Evolutionary conservation across 2,329 filamentous ascomycete species (phyloP), one percentile per base, ranked within the genome.

Genomic region (Fusarium graminum): DNA sequence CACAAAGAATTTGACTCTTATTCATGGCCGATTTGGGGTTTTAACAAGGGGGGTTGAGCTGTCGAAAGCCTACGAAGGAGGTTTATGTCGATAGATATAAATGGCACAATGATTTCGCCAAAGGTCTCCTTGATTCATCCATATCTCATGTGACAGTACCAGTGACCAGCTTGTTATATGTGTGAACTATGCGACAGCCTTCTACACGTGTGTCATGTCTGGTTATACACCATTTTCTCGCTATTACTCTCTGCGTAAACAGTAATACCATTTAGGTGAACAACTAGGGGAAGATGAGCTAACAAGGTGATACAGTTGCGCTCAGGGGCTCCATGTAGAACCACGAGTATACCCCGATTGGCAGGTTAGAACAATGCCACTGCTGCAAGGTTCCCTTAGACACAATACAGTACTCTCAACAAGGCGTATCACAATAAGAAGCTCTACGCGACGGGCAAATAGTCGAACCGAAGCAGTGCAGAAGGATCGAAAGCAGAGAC

Each of bases 271-370:
- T 34, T 10, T 36, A 36, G 10, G 34, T 36, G 16, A 36, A 36
- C 59, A 85, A 86, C 59, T 83, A 77, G 74, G 83, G 84, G 68
- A 85, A 82, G 52, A 78, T 69, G 30, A 84, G 66, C 74, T 75
- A 72, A 16, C 90, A 83, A 70, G 88, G 88, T 22, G 90, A 86
- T 58, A 79, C 90, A 2, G 88, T 92, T 7, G 80, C 82, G 0
- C 85, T 86, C 0, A 89, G 89, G 0, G 85, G 88, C 1, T 78
- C 91, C 6, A 89, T 89, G 0, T 86, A 88, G 65, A 88, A 90
- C 74, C 89, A 92, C 69, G 89, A 92, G 74, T 89, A 92, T 77
- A 81, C 92, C 49, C 92, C 74, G 83, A 30, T 75, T 85, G 14
- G 82, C 82, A 3, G 79, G 84, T 60, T 75, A 77, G 6, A 75